A percentile compares a stretch with the other conserved stretches of the same genome.
Evolutionary conservation across 305 asterid genomes (phyloP).

Genomic region (Coffea humblotiana): DNA sequence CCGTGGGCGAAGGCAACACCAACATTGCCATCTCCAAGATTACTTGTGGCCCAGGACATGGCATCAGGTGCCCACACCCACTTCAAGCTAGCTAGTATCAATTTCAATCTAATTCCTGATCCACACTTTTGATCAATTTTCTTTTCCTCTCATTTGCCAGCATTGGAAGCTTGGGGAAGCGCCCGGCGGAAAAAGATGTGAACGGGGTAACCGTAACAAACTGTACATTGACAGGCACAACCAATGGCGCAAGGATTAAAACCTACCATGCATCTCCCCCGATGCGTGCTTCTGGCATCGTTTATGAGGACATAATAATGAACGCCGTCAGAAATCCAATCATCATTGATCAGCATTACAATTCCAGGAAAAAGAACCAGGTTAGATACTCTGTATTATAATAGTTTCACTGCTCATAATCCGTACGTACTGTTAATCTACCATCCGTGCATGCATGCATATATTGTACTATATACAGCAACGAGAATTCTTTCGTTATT

Average conservation of each 20-base stretch:
- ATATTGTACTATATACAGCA: neutral
- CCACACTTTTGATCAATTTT: neutral
- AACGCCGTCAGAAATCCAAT: slow-evolving; percentile 59
- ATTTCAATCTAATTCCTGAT: neutral
- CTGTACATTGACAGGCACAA: slow-evolving; percentile 53
- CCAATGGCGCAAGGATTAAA: slow-evolving; percentile 77
- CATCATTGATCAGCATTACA: slow-evolving; percentile 74
- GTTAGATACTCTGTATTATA: slow-evolving; percentile 15
- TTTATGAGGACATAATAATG: slow-evolving; percentile 50
- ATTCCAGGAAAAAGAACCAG: slow-evolving; percentile 39
- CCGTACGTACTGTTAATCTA: neutral
- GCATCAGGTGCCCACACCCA: slow-evolving; percentile 50
- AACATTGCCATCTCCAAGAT: slow-evolving; percentile 29
- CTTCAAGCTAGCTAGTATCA: neutral
- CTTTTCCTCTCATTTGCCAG: slow-evolving; percentile 23
- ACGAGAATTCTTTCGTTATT: no score
- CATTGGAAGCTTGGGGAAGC: slow-evolving; percentile 74
- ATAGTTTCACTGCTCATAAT: no score
- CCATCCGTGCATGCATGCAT: neutral
- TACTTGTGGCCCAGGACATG: slow-evolving; percentile 84
- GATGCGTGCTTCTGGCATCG: slow-evolving; percentile 34
- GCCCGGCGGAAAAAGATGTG: slow-evolving; percentile 40
- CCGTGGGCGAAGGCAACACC: slow-evolving; percentile 54
- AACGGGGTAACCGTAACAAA: slow-evolving; percentile 40
- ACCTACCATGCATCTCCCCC: slow-evolving; percentile 48